These are phyloP conservation scores for Chimonanthus salicifolius DNA, from an alignment of 164 flowering plant species.

Conservation along the genomic window DNA sequence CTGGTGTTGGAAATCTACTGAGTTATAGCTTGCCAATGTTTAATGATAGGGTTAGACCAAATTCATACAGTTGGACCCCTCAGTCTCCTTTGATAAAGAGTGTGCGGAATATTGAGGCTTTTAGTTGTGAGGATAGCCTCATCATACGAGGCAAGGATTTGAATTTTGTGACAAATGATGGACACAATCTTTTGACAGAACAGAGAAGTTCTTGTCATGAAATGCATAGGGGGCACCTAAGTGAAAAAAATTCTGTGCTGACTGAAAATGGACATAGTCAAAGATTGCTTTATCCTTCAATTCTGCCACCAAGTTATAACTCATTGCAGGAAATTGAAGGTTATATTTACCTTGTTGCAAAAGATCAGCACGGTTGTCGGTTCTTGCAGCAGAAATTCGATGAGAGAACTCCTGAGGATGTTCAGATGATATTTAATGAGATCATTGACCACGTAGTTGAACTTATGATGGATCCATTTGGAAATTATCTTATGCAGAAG, in stretches of 20 bases:
- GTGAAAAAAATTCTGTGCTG: conserved; percentile 20
- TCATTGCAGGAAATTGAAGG: conserved; percentile 44
- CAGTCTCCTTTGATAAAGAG: conserved; percentile 11
- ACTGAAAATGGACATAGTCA: conserved; percentile 12
- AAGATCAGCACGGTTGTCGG: conserved; percentile 80
- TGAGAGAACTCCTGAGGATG: conserved; percentile 45
- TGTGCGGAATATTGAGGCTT: conserved; percentile 18
- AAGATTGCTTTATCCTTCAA: conserved; percentile 11
- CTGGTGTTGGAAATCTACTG: conserved; percentile 10
- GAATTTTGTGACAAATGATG: conserved; percentile 21
- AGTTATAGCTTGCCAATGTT: conserved; percentile 15
- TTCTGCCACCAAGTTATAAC: conserved; percentile 20
- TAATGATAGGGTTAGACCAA: conserved; percentile 14
- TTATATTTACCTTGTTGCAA: conserved; percentile 47
- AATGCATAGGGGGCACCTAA: not conserved
- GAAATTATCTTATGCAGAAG: conserved; percentile 88
- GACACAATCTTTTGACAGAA: conserved; percentile 9
- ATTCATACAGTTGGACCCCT: conserved; percentile 14
- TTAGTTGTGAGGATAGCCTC: conserved; percentile 40
- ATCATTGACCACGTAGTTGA: conserved; percentile 58
- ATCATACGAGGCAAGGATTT: conserved; percentile 34
- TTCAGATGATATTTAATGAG: conserved; percentile 52
- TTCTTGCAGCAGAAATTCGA: conserved; percentile 61
- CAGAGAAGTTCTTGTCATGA: conserved; percentile 7
- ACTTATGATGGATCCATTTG: conserved; percentile 81